Evolutionary conservation across 441 rosid genomes (phyloP), one percentile per base, ranked within the genome.

Genomic region (Eutrema salsugineum): DNA sequence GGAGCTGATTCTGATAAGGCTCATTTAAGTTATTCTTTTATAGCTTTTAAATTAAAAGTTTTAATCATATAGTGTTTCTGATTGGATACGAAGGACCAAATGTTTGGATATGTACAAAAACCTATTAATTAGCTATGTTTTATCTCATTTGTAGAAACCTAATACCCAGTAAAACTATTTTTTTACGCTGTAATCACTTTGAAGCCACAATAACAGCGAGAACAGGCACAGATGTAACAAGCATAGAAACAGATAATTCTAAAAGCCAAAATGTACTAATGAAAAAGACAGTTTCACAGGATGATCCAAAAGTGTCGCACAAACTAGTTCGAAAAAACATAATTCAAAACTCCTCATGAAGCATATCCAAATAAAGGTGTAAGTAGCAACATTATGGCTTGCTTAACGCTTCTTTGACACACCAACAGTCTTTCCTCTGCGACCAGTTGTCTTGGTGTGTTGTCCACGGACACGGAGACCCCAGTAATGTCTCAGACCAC

Each of bases 401-500:
- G 49, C 56, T 78, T 70, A 81, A 64, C 94, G 92, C 85, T 90
- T 87, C 87, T 90, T 88, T 43, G 96, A 90, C 76, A 90, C 97
- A 85, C 96, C 96, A 65, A 92, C 94, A 71, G 97, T 92, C 84
- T 90, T 90, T 60, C 97, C 97, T 77, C 97, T 83, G 30, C 96
- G 91, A 39, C 96, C 97, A 22, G 96, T 90, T 33, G 97, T 92
- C 85, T 92, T 92, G 76, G 97, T 92, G 83, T 92, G 97, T 73
- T 92, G 97, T 6, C 97, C 96, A 33, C 96, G 87, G 7, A 90
- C 97, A 12, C 97, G 81, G 24, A 92, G 90, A 78, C 97, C 97
- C 97, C 96, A 90, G 82, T 90, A 90, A 83, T 92, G 97, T 67
- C 97, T 89, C 59, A 92, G 82, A 66, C 97, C 97, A 63, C 96